A percentile compares a stretch with the other conserved stretches of the same genome.
Conservation (phyloP, 176 grass and related monocot species). For the Tillandsia leiboldiana region DNA sequence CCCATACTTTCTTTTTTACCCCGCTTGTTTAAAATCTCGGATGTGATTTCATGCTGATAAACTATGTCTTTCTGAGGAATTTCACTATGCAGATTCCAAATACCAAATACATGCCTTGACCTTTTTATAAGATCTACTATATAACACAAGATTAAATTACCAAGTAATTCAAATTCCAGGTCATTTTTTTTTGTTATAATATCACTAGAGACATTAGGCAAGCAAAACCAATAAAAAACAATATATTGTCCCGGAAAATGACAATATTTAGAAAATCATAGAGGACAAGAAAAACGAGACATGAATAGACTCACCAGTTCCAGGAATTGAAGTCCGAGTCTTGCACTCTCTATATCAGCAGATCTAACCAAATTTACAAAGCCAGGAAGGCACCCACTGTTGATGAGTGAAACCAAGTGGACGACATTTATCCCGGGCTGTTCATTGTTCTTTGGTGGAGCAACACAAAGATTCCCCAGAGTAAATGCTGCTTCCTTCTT, state of each 20-base stretch:
- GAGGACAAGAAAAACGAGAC: neutral
- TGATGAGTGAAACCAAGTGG: conserved; percentile 53
- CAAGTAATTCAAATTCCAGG: neutral
- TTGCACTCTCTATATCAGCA: conserved; percentile 75
- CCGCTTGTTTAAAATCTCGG: too few species aligned
- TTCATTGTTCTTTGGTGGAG: conserved; percentile 32
- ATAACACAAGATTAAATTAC: neutral
- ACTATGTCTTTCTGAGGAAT: too few species aligned
- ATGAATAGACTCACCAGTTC: conserved; percentile 49
- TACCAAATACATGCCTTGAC: too few species aligned
- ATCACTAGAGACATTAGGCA: neutral
- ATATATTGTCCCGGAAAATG: neutral
- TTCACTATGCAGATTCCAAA: too few species aligned
- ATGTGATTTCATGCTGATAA: too few species aligned
- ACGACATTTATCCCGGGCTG: conserved; percentile 44
- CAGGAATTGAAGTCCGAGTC: conserved; percentile 83
- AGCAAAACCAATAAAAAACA: neutral
- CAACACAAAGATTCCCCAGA: conserved; percentile 77
- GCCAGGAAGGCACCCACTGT: conserved; percentile 61
- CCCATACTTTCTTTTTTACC: too few species aligned
- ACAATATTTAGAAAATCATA: neutral
- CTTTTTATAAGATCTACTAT: neutral
- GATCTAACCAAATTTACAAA: conserved; percentile 79
- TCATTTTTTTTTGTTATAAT: neutral
- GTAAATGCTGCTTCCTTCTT: conserved; percentile 85